These are phyloP conservation scores for Chrysanthemum lavandulifolium DNA, from an alignment of 129 eudicot genomes.

Conservation along the genomic window DNA sequence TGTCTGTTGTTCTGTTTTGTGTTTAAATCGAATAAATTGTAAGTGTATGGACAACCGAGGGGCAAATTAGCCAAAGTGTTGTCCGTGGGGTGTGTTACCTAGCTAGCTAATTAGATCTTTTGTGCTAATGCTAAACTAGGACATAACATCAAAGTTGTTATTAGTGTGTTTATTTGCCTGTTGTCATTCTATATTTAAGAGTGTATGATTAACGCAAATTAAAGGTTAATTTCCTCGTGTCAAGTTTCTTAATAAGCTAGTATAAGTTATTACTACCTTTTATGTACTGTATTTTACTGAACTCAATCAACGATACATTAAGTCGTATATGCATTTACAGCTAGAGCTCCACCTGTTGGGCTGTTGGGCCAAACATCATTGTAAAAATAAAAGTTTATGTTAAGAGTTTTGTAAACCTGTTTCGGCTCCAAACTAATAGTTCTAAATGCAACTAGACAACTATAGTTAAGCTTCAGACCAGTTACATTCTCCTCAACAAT, in stretches of 20 bases:
- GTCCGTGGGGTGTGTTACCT: slow-evolving; percentile 16
- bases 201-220: slow-evolving; percentile 3
- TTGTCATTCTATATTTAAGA: not conserved
- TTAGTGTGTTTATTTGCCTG: not conserved
- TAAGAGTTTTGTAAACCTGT: too few relatives aligned
- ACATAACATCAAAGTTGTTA: slow-evolving; percentile 5
- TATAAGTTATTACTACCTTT: too few relatives aligned
- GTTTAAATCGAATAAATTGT: slow-evolving; percentile 15
- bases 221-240: not conserved
- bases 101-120: slow-evolving; percentile 12
- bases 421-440: too few relatives aligned
- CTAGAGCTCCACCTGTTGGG: too few relatives aligned
- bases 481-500: too few relatives aligned
- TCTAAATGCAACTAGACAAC: too few relatives aligned
- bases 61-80: slow-evolving; percentile 37
- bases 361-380: too few relatives aligned
- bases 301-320: too few relatives aligned
- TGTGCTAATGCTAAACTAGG: slow-evolving; percentile 17
- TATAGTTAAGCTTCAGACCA: too few relatives aligned
- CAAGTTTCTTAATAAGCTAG: not conserved
- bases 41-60: slow-evolving; percentile 32
- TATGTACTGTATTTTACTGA: too few relatives aligned
- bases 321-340: too few relatives aligned
- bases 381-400: too few relatives aligned
- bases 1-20: slow-evolving; percentile 7